Conservation (phyloP, 2,329 filamentous ascomycete genomes). For the Leptographium lundbergii region DNA sequence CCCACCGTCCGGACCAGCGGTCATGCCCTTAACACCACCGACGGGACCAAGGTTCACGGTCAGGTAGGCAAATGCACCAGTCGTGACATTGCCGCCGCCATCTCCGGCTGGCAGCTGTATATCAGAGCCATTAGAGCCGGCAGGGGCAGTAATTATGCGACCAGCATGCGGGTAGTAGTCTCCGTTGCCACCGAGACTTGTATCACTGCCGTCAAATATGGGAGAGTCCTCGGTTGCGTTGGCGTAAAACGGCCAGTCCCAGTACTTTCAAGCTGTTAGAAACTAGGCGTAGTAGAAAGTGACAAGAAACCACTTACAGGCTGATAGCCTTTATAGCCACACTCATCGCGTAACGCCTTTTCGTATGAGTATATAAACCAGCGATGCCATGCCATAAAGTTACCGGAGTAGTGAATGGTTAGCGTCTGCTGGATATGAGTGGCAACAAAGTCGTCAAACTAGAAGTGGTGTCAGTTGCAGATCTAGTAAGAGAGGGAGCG, state of each 20-base stretch:
- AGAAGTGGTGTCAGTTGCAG: too few relatives aligned
- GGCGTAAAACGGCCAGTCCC: constrained; percentile 35
- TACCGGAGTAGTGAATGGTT: constrained; percentile 13
- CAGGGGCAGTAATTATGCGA: constrained; percentile 17
- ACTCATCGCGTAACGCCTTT: constrained; percentile 19
- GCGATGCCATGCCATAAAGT: constrained; percentile 24
- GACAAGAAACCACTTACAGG: constrained; percentile 9
- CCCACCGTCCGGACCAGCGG: constrained; percentile 13
- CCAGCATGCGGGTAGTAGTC: constrained; percentile 19
- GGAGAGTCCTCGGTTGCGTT: constrained; percentile 30
- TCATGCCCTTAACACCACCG: constrained; percentile 11
- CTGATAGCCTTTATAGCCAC: constrained; percentile 15
- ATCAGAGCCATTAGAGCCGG: constrained; percentile 14
- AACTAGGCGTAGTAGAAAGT: too few relatives aligned
- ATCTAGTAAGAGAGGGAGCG: background rate
- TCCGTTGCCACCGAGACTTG: constrained; percentile 33
- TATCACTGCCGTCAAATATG: constrained; percentile 37
- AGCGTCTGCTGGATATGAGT: constrained; percentile 11
- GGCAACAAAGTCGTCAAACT: constrained; percentile 15
- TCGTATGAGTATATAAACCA: constrained; percentile 22
- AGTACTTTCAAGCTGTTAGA: constrained; percentile 21
- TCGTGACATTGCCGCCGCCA: constrained; percentile 38
- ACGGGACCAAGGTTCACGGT: constrained; percentile 22
- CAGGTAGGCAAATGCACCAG: constrained; percentile 29
- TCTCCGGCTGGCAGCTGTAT: constrained; percentile 24